A percentile compares a stretch with the other conserved stretches of the same genome.
phyloP scores from a whole-genome alignment of 306 rosid genomes.

The Amphicarpaea edgeworthii region DNA sequence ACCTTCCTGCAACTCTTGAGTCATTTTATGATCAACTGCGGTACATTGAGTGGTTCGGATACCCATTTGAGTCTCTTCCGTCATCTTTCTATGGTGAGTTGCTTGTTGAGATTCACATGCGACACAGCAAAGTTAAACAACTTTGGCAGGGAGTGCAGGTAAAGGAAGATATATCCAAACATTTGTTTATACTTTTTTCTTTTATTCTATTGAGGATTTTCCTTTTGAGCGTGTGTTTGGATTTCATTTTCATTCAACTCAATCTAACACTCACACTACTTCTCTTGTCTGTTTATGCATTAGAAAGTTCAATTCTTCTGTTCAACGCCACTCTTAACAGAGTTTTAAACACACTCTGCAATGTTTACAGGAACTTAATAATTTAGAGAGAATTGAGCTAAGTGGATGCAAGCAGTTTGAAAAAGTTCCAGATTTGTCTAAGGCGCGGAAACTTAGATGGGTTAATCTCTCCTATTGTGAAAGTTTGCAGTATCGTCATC shows the following conservation, averaged over 20 bases:
- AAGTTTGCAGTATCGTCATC: conserved; percentile 9
- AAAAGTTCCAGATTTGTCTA: conserved; percentile 22
- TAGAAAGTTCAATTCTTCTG: no score
- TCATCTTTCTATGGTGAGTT: neutral
- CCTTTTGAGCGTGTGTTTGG: neutral
- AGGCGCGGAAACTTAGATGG: conserved; percentile 34
- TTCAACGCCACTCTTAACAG: no score
- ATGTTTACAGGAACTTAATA: conserved; percentile 25
- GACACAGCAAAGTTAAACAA: neutral
- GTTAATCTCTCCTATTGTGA: conserved; percentile 34
- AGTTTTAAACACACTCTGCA: no score
- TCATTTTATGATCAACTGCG: conserved; percentile 24
- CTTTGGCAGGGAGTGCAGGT: conserved; percentile 50
- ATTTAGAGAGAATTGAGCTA: conserved; percentile 25
- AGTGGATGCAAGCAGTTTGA: neutral
- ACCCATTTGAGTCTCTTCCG: conserved; percentile 35
- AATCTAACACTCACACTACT: no score
- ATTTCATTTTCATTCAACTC: no score
- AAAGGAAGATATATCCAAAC: neutral
- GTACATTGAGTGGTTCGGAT: conserved; percentile 43
- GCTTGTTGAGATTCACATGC: conserved; percentile 41
- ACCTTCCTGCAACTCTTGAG: conserved; percentile 17
- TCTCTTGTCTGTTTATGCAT: no score
- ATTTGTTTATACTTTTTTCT: no score
- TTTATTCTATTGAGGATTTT: neutral